Conservation (phyloP, 495 filamentous ascomycete species). For the Cercophora newfieldiana region DNA sequence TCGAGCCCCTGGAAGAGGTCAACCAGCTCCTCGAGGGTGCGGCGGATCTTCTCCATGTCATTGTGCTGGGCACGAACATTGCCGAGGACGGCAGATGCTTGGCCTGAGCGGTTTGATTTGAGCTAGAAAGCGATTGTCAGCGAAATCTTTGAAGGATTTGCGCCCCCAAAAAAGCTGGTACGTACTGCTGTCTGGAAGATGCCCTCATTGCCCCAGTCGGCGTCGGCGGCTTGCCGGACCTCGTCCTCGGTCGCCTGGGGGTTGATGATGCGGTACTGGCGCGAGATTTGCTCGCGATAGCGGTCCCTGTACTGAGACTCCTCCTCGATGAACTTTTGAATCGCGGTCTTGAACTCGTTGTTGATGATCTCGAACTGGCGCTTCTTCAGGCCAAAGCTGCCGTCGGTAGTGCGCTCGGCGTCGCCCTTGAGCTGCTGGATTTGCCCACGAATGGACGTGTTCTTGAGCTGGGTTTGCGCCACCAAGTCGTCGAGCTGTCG, state of each 20-base stretch:
- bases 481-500: constrained; percentile 59
- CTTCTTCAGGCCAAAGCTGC: constrained; percentile 55
- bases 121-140: constrained; percentile 47
- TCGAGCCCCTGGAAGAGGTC: constrained; percentile 67
- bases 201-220: constrained; percentile 71
- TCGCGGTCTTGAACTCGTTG: constrained; percentile 60
- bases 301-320: constrained; percentile 64
- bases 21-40: constrained; percentile 63
- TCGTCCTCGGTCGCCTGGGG: constrained; percentile 66
- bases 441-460: constrained; percentile 64
- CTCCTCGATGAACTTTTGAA: constrained; percentile 63
- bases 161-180: constrained; percentile 15
- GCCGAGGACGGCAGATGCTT: constrained; percentile 65
- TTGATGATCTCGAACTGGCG: constrained; percentile 65
- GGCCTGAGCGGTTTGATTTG: constrained; percentile 65
- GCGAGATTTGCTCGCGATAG: constrained; percentile 68
- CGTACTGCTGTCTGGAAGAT: constrained; percentile 75
- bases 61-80: constrained; percentile 74
- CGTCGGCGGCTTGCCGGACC: constrained; percentile 61
- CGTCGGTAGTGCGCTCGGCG: constrained; percentile 56
- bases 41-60: constrained; percentile 71
- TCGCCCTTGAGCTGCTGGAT: constrained; percentile 68
- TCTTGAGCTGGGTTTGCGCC: constrained; percentile 64
- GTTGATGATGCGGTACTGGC: constrained; percentile 76
- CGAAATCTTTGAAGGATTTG: too few relatives aligned